Evolutionary conservation across 208 protist species (phyloP), one percentile per base, ranked within the genome.

Genomic region (Leishmania mexicana): DNA sequence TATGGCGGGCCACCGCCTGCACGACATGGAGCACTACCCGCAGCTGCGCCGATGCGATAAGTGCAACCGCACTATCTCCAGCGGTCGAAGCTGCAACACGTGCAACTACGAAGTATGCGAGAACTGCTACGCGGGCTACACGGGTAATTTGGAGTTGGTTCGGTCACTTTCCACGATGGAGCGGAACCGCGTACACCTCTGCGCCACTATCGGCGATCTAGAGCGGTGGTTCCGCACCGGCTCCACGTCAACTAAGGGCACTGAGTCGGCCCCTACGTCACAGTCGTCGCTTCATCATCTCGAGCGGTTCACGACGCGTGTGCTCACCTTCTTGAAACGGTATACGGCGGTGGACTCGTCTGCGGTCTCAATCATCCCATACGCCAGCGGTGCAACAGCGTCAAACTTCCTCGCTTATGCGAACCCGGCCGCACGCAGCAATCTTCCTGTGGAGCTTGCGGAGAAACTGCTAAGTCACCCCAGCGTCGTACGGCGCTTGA

Each of bases 221-320:
- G 93, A 98, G 84, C 90, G 95, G 35, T 94, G 84, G 75, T 95
- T 98, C 72, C 91, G 95, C 53, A 94, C 93, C 4, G 94, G 93
- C 0, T 90, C 92, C 42, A 91, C 83, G 15, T 92, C 89, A 13
- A 92, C 88, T n/a, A 96, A 95, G 64, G 87, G 87, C 8, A 96
- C 93, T 62, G 84, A 92, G 73, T 42, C 83, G 60, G 89, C 90
- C 19, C 93, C 94, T 3, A 90, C 90, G 13, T 90, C 94, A 60
- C 88, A 89, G 62, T 94, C 90, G 51, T 86, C 87, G 13, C 80
- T 96, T 38, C 70, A 85, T 35, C 86, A 96, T 79, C 60, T 93
- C 35, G 85, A 91, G 64, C 78, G 78, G 21, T 94, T 97, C 76
- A 82, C 86, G 10, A 74, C 72, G 38, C 89, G 91, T 4, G 92